Evolutionary conservation across 805 yeast genomes (phyloP).

Genomic region (Candida suzukii): DNA sequence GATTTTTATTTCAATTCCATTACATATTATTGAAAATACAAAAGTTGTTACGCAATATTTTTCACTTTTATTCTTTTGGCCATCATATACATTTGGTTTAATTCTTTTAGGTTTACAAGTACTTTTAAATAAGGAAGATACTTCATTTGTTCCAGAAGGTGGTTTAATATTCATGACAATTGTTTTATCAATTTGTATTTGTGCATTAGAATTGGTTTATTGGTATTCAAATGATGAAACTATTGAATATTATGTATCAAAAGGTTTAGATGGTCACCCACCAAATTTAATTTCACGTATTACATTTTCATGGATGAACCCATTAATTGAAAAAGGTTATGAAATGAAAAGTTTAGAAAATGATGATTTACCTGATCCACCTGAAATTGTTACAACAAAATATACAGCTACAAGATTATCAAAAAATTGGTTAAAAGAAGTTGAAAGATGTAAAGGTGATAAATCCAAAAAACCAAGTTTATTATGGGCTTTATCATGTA

Average conservation of each 20-base stretch:
- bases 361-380: conserved; percentile 36
- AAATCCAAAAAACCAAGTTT: conserved; percentile 21
- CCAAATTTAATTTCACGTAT: conserved; percentile 68
- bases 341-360: conserved; percentile 26
- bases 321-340: conserved; percentile 68
- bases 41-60: conserved; percentile 31
- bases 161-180: conserved; percentile 23
- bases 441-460: conserved; percentile 12
- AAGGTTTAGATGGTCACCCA: conserved; percentile 17
- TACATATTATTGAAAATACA: conserved; percentile 37
- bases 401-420: conserved; percentile 24
- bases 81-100: conserved; percentile 9
- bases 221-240: conserved; percentile 34
- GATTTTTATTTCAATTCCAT: conserved; percentile 28
- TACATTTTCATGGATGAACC: conserved; percentile 89
- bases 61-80: conserved; percentile 36
- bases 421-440: conserved; percentile 29
- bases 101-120: conserved; percentile 4
- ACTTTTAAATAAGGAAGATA: conserved; percentile 7
- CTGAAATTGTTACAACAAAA: conserved; percentile 27
- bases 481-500: conserved; percentile 26
- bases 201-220: conserved; percentile 30
- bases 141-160: neutral
- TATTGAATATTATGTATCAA: conserved; percentile 23
- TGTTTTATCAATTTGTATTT: conserved; percentile 24